phyloP scores from a whole-genome alignment of 441 rosid species.

The Euphorbia schlechtendalii region DNA sequence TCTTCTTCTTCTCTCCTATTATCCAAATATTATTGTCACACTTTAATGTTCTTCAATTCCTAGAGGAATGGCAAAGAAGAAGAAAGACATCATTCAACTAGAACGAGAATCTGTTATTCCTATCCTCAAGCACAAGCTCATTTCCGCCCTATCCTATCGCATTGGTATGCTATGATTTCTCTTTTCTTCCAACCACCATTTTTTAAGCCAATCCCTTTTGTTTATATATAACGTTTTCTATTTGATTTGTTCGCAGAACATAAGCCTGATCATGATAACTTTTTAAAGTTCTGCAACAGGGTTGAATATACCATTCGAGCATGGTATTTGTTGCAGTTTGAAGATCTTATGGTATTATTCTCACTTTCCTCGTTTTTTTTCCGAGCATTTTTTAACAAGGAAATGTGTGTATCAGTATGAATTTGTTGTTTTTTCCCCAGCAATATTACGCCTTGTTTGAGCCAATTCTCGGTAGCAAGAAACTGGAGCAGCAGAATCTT shows the following conservation, averaged over 20 bases:
- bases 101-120: conserved; percentile 80
- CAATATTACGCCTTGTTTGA: conserved; percentile 72
- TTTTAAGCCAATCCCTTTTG: neutral
- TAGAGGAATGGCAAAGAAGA: conserved; percentile 20
- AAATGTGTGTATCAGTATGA: neutral
- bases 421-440: conserved; percentile 26
- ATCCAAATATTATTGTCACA: neutral
- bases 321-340: conserved; percentile 75
- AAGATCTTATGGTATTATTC: conserved; percentile 57
- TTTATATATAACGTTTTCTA: neutral
- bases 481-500: conserved; percentile 58
- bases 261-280: conserved; percentile 51
- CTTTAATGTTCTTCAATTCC: neutral
- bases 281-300: conserved; percentile 68
- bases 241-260: conserved; percentile 28
- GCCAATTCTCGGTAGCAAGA: conserved; percentile 57
- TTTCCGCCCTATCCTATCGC: conserved; percentile 46
- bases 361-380: neutral
- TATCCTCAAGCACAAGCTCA: conserved; percentile 61
- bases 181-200: neutral
- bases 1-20: neutral
- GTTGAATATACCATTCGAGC: conserved; percentile 79
- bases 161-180: conserved; percentile 40
- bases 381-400: neutral
- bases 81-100: conserved; percentile 53